phyloP scores from a whole-genome alignment of 129 eudicot species.

The Helichrysum umbraculigerum region DNA sequence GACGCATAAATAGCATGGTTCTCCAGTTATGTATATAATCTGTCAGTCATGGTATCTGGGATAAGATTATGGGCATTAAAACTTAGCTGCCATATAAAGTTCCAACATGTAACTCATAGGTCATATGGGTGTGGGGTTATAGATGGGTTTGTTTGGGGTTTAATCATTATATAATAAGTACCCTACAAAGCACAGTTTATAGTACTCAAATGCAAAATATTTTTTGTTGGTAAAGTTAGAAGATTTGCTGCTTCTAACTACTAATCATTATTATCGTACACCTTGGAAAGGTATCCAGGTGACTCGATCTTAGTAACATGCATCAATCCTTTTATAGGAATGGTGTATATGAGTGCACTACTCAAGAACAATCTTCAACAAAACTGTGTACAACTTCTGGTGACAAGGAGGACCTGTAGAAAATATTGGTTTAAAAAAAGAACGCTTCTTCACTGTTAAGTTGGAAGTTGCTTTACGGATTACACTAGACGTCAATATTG shows the following conservation, averaged over 20 bases:
- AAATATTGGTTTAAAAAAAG: slow-evolving; percentile 5
- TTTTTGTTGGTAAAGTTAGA: background rate
- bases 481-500: slow-evolving; percentile 8
- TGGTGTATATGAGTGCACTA: slow-evolving; percentile 8
- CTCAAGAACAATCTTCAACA: background rate
- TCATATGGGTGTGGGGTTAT: background rate
- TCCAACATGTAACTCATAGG: background rate
- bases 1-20: background rate
- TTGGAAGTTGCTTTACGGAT: background rate
- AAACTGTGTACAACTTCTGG: background rate
- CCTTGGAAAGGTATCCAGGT: slow-evolving; percentile 8
- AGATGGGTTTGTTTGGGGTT: background rate
- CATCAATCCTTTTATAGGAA: background rate
- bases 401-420: background rate
- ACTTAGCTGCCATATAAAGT: background rate
- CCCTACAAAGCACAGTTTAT: background rate
- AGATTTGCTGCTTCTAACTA: background rate
- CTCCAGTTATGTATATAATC: background rate
- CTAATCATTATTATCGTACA: background rate
- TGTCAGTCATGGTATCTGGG: background rate
- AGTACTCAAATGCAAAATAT: background rate
- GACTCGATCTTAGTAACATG: slow-evolving; percentile 1
- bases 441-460: background rate
- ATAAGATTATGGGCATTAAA: background rate
- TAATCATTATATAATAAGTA: background rate